These are phyloP conservation scores for Spencermartinsiella europaea DNA, from an alignment of 805 yeast species.

Conservation along the genomic window DNA sequence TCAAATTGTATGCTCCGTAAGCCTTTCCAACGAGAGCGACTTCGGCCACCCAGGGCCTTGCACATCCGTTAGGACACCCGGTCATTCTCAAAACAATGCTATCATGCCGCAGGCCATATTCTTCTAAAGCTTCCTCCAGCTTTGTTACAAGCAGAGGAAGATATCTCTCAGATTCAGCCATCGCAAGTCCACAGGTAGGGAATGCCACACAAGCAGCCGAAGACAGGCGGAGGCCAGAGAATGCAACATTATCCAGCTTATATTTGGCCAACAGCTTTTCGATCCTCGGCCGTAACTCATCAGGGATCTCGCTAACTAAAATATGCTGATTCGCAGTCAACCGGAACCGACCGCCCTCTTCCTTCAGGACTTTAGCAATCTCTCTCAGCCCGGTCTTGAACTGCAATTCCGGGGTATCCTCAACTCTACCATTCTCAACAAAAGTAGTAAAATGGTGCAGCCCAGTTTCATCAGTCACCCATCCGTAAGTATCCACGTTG, in stretches of 20 bases:
- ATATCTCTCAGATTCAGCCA: conserved; percentile 96
- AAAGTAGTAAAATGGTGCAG: conserved; percentile 87
- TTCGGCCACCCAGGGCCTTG: conserved; percentile 98
- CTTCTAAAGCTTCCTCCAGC: conserved; percentile 82
- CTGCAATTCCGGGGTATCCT: conserved; percentile 83
- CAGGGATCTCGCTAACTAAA: conserved; percentile 65
- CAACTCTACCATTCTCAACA: conserved; percentile 95
- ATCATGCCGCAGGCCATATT: conserved; percentile 89
- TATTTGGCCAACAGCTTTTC: conserved; percentile 63
- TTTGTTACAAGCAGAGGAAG: conserved; percentile 77
- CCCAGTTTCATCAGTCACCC: conserved; percentile 77
- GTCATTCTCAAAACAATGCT: conserved; percentile 97
- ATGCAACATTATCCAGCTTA: conserved; percentile 77
- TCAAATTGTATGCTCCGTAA: conserved; percentile 82
- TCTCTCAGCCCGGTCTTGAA: conserved; percentile 82
- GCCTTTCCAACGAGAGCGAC: conserved; percentile 95
- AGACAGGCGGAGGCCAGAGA: conserved; percentile 78
- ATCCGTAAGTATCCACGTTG: conserved; percentile 88
- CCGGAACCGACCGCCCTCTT: conserved; percentile 76
- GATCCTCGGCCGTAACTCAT: conserved; percentile 57
- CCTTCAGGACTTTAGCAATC: conserved; percentile 64
- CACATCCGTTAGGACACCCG: conserved; percentile 98
- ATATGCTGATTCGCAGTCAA: conserved; percentile 95
- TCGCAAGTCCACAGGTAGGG: conserved; percentile 98
- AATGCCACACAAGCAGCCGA: conserved; percentile 97